A percentile compares a stretch with the other conserved stretches of the same genome.
Evolutionary conservation across 176 grass and related monocot species (phyloP).

Genomic region (Rhipidocladum racemiflorum): DNA sequence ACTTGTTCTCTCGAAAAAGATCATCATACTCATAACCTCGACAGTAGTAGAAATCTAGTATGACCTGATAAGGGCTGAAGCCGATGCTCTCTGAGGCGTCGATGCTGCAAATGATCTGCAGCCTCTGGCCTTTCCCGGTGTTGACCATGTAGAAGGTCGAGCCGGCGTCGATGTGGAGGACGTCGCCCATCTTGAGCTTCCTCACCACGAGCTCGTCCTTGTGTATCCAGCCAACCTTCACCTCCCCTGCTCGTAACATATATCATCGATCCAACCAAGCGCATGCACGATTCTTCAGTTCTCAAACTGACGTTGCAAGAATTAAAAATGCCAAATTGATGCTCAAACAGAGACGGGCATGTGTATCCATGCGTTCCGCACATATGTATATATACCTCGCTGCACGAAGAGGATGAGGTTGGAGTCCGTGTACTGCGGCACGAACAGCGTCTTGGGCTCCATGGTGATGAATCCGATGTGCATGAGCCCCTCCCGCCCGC

Average conservation of each 20-base stretch:
- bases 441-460: slow-evolving; percentile 90
- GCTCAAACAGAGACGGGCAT: neutral
- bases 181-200: slow-evolving; percentile 83
- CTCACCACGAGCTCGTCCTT: slow-evolving; percentile 65
- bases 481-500: slow-evolving; percentile 44
- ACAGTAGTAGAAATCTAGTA: too few species aligned
- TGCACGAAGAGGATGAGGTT: slow-evolving; percentile 67
- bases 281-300: neutral
- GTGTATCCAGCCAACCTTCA: slow-evolving; percentile 72
- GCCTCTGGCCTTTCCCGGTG: slow-evolving; percentile 62
- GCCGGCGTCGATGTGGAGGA: slow-evolving; percentile 76
- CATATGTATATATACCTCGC: slow-evolving; percentile 31
- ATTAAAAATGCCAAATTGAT: neutral
- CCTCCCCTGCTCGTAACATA: slow-evolving; percentile 45
- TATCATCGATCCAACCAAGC: neutral
- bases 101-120: slow-evolving; percentile 82
- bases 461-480: slow-evolving; percentile 82
- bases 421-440: slow-evolving; percentile 91
- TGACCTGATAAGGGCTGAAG: slow-evolving; percentile 58
- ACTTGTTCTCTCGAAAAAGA: too few species aligned
- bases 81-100: slow-evolving; percentile 75
- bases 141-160: slow-evolving; percentile 91
- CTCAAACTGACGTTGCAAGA: neutral
- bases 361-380: neutral
- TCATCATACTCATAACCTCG: too few species aligned